Evolutionary conservation across 768 basidiomycete genomes (phyloP), one percentile per base, ranked within the genome.

Genomic region (Podaxis sp.): DNA sequence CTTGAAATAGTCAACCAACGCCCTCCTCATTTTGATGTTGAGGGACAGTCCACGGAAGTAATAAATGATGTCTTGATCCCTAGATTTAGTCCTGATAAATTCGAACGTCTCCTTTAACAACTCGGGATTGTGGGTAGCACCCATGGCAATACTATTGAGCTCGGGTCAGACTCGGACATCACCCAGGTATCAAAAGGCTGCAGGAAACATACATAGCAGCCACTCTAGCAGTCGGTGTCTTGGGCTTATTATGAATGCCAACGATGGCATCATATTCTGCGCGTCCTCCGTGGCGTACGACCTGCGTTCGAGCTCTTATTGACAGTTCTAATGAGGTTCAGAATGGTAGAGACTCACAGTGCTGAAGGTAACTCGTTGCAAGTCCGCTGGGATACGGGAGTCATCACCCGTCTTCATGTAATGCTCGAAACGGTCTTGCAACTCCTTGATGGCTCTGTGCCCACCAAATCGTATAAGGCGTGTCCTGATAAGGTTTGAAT

Each of bases 331-430:
- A 17, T 24, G 33, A 19, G 38, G 19, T 19, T n/a, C 26, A 12
- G 4, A 28, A 56, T 33, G 57, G 26, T n/a, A 33, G 48, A 13
- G 7, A 70, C 83, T 15, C 66, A 90, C 89, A 56, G 75, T 79
- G 30, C 71, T 67, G 72, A 80, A 88, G 46, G 85, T 84, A 46
- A 81, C 75, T 30, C 78, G 69, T 67, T 89, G 83, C 52, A 99
- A 75, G 75, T 98, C 96, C 28, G 86, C 83, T 6, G 93, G 92
- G 66, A 99, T 92, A 58, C 74, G 79, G 0, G 88, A 88, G 68
- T 89, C 85, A 70, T 96, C 91, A 7, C 85, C 85, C 13, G 86
- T 90, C 63, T 84, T 80, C 68, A 89, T 73, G 71, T 87, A 93
- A 30, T 83, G 76, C 39, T 79, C 76, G 79, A 97, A 98, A 60